These are phyloP conservation scores for Neurospora intermedia DNA, from an alignment of 495 filamentous ascomycete genomes.

Conservation along the genomic window DNA sequence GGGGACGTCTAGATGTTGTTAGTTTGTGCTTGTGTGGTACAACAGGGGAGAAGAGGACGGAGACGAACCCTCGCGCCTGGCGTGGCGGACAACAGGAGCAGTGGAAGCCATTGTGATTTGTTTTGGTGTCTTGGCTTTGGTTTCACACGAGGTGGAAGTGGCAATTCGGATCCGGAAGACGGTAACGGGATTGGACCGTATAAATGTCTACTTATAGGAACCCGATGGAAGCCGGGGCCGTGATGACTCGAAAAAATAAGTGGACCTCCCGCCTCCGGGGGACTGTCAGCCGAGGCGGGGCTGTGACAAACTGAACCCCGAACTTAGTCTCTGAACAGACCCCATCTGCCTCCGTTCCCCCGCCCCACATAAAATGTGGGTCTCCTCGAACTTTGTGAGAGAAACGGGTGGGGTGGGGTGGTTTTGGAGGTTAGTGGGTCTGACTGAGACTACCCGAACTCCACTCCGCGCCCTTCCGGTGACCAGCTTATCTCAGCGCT, in stretches of 20 bases:
- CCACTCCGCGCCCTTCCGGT: background rate
- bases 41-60: background rate
- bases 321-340: no score
- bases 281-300: background rate
- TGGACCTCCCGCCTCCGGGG: background rate
- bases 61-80: slow-evolving; percentile 20
- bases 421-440: no score
- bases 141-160: background rate
- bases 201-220: background rate
- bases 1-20: slow-evolving; percentile 52
- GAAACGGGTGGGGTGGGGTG: no score
- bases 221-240: background rate
- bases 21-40: background rate
- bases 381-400: no score
- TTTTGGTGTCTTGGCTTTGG: background rate
- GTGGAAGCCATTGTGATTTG: slow-evolving; percentile 7
- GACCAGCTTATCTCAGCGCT: no score
- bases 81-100: slow-evolving; percentile 19
- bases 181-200: background rate
- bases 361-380: no score
- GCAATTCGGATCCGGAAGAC: background rate
- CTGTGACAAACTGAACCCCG: no score
- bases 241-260: background rate
- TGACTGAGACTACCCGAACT: no score
- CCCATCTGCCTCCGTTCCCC: no score